Base-by-base conservation (phyloP, 495 filamentous ascomycete genomes). In the Penicillium pancosmium region DNA sequence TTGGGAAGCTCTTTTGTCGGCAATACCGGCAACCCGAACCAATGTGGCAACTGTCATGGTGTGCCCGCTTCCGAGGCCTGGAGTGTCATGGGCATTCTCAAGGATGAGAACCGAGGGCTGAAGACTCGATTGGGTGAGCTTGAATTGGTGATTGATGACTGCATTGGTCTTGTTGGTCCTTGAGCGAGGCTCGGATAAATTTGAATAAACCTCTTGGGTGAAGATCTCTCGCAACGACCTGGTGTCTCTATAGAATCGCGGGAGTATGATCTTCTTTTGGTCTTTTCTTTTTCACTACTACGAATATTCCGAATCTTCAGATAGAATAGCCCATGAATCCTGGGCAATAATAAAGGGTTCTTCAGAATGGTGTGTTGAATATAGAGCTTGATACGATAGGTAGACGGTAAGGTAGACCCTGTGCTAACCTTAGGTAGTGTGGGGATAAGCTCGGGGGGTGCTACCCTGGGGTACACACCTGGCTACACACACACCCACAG, bases 21-120 rank as follows among this genome's bases (percentile, higher is more conserved):
- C 5, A 71, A 66, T 5, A 57, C 34, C 25, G 19, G 33, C 31
- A 57, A 59, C 35, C 59, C 65, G 0, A 68, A 73, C 10, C 80
- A 78, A 51, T 90, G 87, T 44, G 58, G 52, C 18, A 89, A 85
- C 56, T 90, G 87, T 66, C 68, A 83, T 65, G 84, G 89, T 3
- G 76, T 82, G 58, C 78, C 85, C 41, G 75, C 83, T 38, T 85
- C 85, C 27, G 81, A 90, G 55, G 88, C 87, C 12, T 88, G 89
- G 90, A 80, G 86, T 59, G 84, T 90, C 12, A 82, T 91, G 33
- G 81, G 86, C 4, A 60, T 90, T 46, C 70, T 93, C 56, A 81
- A 88, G 56, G 86, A 87, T 40, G 90, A 93, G 75, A 93, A 92
- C 59, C 79, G 78, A 60, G 82, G 82, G 7, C 70, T 92, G 47